A percentile compares a stretch with the other conserved stretches of the same genome.
Evolutionary conservation across 1,139 yeast genomes (phyloP).

Genomic region (Citeromyces hawaiiensis): DNA sequence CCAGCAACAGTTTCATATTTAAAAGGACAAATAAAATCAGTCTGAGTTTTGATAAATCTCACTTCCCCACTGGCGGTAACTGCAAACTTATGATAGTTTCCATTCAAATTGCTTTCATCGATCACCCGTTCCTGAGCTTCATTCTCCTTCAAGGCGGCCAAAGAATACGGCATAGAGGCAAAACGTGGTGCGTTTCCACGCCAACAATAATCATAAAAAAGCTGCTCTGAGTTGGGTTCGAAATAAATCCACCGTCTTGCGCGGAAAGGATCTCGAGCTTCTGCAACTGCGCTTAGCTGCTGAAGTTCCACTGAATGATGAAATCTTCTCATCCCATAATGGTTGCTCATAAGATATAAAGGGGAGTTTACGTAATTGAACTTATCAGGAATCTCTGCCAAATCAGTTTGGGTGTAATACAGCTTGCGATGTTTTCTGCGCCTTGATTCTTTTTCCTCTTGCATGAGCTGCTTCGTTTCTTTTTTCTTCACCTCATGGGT

Average conservation of each 20-base stretch:
- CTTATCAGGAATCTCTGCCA: not conserved
- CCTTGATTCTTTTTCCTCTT: not conserved
- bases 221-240: not conserved
- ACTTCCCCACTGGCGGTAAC: not conserved
- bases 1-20: not conserved
- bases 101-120: not conserved
- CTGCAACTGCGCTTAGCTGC: not conserved
- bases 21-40: too few relatives aligned
- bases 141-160: not conserved
- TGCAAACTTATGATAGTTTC: not conserved
- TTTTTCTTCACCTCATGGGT: not conserved
- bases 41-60: not conserved
- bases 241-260: not conserved
- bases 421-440: not conserved
- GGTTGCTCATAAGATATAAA: not conserved
- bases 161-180: not conserved
- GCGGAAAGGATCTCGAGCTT: not conserved
- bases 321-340: not conserved
- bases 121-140: not conserved
- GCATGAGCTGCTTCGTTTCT: not conserved
- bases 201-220: too few relatives aligned
- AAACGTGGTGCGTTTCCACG: not conserved
- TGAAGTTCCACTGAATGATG: not conserved
- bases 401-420: not conserved
- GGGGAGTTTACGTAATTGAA: not conserved